A percentile compares a stretch with the other conserved stretches of the same genome.
Conservation (phyloP, 768 basidiomycete genomes). For the Pulveroboletus sp. region DNA sequence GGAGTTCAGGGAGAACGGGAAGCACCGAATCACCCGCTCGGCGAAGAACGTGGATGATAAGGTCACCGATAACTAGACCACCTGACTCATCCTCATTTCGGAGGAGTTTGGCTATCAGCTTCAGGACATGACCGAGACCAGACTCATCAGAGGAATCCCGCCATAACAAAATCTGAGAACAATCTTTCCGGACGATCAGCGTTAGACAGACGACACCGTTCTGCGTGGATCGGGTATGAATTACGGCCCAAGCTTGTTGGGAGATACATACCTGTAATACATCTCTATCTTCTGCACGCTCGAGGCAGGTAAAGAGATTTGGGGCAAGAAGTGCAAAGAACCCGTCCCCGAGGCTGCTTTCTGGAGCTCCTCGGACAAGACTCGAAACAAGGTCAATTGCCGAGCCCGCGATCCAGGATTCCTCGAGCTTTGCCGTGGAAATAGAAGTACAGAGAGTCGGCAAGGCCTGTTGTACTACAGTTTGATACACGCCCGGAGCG, state of each 20-base stretch:
- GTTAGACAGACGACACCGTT: conserved; percentile 83
- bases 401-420: conserved; percentile 73
- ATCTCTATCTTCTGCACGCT: conserved; percentile 78
- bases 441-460: conserved; percentile 71
- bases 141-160: conserved; percentile 58
- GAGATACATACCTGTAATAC: conserved; percentile 57
- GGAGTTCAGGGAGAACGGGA: conserved; percentile 81
- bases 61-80: conserved; percentile 88
- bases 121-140: conserved; percentile 73
- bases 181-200: conserved; percentile 81
- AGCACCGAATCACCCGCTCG: conserved; percentile 76
- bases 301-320: conserved; percentile 65
- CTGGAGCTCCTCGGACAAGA: conserved; percentile 61
- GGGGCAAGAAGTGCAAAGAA: conserved; percentile 77
- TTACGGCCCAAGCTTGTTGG: neutral
- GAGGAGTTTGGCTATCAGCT: conserved; percentile 73
- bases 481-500: conserved; percentile 58
- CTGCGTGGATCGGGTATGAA: conserved; percentile 36
- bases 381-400: conserved; percentile 80
- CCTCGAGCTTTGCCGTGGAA: conserved; percentile 48
- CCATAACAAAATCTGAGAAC: conserved; percentile 77
- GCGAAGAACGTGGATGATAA: conserved; percentile 89
- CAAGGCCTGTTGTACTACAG: conserved; percentile 67
- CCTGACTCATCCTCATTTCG: conserved; percentile 84
- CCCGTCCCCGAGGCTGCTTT: conserved; percentile 69